Evolutionary conservation across 108 stramenopile genomes (phyloP).

Genomic region (Schizochytrium sp.): DNA sequence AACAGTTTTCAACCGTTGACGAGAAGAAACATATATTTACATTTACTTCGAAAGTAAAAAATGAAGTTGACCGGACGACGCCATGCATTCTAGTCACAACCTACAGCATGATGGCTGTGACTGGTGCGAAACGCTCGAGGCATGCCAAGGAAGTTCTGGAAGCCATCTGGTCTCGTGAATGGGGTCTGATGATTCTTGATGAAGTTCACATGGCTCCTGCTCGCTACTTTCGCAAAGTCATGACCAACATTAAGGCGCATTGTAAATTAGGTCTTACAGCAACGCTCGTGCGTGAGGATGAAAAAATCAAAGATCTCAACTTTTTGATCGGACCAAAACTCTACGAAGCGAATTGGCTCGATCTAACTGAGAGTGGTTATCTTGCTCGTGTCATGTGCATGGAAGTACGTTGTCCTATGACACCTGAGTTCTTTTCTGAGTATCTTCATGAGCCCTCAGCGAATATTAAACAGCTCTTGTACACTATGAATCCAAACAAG

Average conservation of each 20-base stretch:
- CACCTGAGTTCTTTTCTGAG: slow-evolving; percentile 93
- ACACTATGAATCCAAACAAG: slow-evolving; percentile 98
- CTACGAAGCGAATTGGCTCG: slow-evolving; percentile 99
- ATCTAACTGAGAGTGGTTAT: slow-evolving; percentile 94
- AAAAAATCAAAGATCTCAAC: slow-evolving; percentile 94
- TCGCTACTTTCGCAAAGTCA: slow-evolving; percentile 90
- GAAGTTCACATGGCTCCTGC: slow-evolving; percentile 97
- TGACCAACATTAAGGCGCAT: slow-evolving; percentile 94
- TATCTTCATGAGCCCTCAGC: slow-evolving; percentile 78
- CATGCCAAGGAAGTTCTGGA: slow-evolving; percentile 89
- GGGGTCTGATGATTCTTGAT: slow-evolving; percentile 98
- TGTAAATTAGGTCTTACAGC: slow-evolving; percentile 97
- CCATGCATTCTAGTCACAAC: slow-evolving; percentile 93
- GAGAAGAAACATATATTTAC: slow-evolving; percentile 85
- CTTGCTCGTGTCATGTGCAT: slow-evolving; percentile 97
- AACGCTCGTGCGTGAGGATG: slow-evolving; percentile 98
- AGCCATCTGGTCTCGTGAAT: slow-evolving; percentile 88
- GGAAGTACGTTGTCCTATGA: slow-evolving; percentile 99
- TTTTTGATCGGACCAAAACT: slow-evolving; percentile 99
- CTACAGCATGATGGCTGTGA: slow-evolving; percentile 94
- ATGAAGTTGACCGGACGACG: slow-evolving; percentile 82
- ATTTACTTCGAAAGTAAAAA: slow-evolving; percentile 94
- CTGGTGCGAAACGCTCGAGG: slow-evolving; percentile 84
- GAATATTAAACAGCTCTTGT: slow-evolving; percentile 82
- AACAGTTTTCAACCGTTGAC: slow-evolving; percentile 88